phyloP scores from a whole-genome alignment of 768 basidiomycete species.

The Suillus americanus region DNA sequence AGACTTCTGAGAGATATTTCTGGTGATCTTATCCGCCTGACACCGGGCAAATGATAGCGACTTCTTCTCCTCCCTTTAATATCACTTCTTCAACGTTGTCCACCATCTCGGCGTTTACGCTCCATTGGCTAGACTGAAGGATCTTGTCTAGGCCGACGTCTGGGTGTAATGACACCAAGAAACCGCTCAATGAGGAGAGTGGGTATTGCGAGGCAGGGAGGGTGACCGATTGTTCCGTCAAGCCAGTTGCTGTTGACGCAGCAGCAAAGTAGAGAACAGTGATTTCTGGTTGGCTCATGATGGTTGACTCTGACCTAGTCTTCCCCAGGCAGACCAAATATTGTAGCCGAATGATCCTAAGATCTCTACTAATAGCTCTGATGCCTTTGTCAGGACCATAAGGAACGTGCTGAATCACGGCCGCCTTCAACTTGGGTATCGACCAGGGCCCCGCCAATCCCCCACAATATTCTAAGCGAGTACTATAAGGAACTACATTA shows the following conservation, averaged over 20 bases:
- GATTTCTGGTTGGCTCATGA: constrained; percentile 33
- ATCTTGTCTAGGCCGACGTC: constrained; percentile 49
- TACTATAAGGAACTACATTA: not conserved
- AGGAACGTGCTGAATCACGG: not conserved
- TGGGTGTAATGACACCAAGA: constrained; percentile 58
- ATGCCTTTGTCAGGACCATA: not conserved
- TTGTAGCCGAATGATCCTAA: not conserved
- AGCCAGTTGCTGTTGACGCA: constrained; percentile 69
- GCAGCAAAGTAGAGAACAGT: constrained; percentile 57
- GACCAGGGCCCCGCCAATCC: not conserved
- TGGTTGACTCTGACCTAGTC: not conserved
- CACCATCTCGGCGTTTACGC: constrained; percentile 80
- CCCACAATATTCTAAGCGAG: not conserved
- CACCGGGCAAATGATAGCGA: constrained; percentile 80
- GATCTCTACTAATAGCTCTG: not conserved
- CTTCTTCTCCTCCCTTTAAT: constrained; percentile 71
- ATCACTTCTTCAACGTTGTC: constrained; percentile 48
- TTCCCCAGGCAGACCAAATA: not conserved
- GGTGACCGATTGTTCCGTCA: constrained; percentile 50
- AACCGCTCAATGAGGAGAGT: constrained; percentile 47
- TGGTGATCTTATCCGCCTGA: constrained; percentile 59
- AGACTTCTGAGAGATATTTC: constrained; percentile 4
- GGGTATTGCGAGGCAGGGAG: constrained; percentile 49
- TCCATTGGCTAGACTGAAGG: constrained; percentile 67
- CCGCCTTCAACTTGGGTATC: not conserved